Evolutionary conservation across 257 asterid species (phyloP), one percentile per base, ranked within the genome.

Genomic region (Primulina tabacum): DNA sequence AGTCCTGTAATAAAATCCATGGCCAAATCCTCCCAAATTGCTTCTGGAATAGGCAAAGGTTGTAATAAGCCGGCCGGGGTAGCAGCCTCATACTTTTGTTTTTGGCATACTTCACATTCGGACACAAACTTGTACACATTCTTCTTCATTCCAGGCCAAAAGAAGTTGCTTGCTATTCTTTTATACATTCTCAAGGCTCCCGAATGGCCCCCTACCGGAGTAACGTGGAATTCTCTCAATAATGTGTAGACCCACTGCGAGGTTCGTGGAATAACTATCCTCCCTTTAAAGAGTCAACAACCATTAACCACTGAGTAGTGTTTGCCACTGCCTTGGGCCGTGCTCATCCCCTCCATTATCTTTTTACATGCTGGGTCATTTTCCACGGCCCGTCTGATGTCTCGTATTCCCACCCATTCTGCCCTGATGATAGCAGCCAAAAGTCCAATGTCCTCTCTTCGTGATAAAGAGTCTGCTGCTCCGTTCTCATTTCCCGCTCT

Each of bases 371-470:
- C 26, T 28, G 30, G 30, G 30, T 28, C 30, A 28, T 28, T 28
- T 2, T 2, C 2, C 30, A 28, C 30, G 3, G 30, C 30, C 30
- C 4, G 3, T 28, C 0, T 0, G 4, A 28, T 28, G 3, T 28
- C 30, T 2, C 4, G 0, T 28, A 28, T 28, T 3, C 30, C 30
- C 4, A 2, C 30, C 30, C 30, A 28, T 3, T 2, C 30, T 2
- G 4, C 30, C 30, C 30, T 28, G 30, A 4, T 26, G 0, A 40
- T 1, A 5, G 24, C 37, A 0, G 7, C 0, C 4, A 21, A 6
- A 0, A 0, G 16, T 0, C 11, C 20, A 4, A 0, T 43, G 0
- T 20, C 38, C 4, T 4, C 20, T 0, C n/a, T 43, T 2, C 40
- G 7, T 1, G 61, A 66, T 0, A 26, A 4, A 0, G 71, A 38